phyloP scores from a whole-genome alignment of 2,329 filamentous ascomycete genomes.

The Dactylellina haptotyla region DNA sequence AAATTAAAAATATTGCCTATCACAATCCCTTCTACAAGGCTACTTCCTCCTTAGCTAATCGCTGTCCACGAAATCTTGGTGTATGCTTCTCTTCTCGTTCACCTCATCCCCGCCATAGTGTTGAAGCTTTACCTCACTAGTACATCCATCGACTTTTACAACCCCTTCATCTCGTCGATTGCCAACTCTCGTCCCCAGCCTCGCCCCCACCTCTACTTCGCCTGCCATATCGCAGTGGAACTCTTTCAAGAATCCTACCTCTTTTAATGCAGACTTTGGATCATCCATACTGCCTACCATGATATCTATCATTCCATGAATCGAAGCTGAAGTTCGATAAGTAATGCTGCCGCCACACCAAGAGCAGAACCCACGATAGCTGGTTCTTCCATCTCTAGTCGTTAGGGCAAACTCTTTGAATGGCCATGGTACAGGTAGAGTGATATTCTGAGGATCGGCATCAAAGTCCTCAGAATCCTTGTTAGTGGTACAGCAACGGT shows the following conservation, averaged over 20 bases:
- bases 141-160: slow-evolving; percentile 12
- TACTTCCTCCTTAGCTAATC: not conserved
- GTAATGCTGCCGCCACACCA: slow-evolving; percentile 45
- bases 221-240: slow-evolving; percentile 38
- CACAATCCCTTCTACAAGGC: not conserved
- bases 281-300: slow-evolving; percentile 49
- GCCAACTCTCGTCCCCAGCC: slow-evolving; percentile 22
- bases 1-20: no score
- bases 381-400: slow-evolving; percentile 43
- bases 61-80: not conserved
- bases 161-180: slow-evolving; percentile 26
- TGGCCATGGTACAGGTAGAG: slow-evolving; percentile 37
- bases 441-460: slow-evolving; percentile 15
- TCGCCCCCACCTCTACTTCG: slow-evolving; percentile 20
- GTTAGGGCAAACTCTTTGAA: slow-evolving; percentile 33
- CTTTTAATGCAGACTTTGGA: slow-evolving; percentile 20
- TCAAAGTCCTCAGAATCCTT: slow-evolving; percentile 10
- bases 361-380: slow-evolving; percentile 40
- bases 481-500: slow-evolving; percentile 4
- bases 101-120: slow-evolving; percentile 6
- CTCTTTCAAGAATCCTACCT: slow-evolving; percentile 37
- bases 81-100: not conserved
- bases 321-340: slow-evolving; percentile 33
- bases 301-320: slow-evolving; percentile 43
- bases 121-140: slow-evolving; percentile 19